Percentiles rank a stretch among this genome's conserved stretches.
Conservation (phyloP, 1,284 basidiomycete genomes). For the Anthracocystis walkeri region DNA sequence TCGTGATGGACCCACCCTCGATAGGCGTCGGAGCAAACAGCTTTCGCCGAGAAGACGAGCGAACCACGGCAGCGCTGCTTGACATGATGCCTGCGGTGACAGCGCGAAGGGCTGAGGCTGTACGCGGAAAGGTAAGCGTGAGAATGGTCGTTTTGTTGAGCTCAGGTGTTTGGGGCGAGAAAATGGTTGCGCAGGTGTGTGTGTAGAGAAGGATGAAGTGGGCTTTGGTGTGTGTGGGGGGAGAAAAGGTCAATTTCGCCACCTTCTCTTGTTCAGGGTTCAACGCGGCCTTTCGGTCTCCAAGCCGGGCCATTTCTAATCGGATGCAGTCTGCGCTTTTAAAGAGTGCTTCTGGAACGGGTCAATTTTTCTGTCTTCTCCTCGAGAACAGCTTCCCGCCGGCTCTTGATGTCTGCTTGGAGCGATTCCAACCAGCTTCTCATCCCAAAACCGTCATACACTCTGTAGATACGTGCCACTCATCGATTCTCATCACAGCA, state of each 20-base stretch:
- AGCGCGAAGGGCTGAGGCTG: not conserved
- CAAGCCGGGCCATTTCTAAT: slow-evolving; percentile 10
- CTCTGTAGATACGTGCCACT: not conserved
- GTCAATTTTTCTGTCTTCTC: not conserved
- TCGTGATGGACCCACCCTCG: not conserved
- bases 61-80: not conserved
- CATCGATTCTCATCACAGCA: not conserved
- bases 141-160: not conserved
- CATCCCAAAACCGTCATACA: too few species aligned
- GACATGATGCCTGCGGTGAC: slow-evolving; percentile 10
- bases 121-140: not conserved
- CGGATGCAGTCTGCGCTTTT: not conserved
- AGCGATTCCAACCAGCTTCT: too few species aligned
- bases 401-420: too few species aligned
- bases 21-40: slow-evolving; percentile 44
- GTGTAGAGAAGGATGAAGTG: not conserved
- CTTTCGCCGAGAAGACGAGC: slow-evolving; percentile 32
- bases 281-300: not conserved
- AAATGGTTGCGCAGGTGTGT: too few species aligned
- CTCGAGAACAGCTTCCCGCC: too few species aligned
- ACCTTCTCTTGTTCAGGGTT: slow-evolving; percentile 4
- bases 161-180: too few species aligned
- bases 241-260: not conserved
- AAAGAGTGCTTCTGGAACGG: too few species aligned
- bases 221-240: not conserved